Evolutionary conservation across 169 alveolate species (phyloP).

Genomic region (Cryptosporidium ubiquitum): DNA sequence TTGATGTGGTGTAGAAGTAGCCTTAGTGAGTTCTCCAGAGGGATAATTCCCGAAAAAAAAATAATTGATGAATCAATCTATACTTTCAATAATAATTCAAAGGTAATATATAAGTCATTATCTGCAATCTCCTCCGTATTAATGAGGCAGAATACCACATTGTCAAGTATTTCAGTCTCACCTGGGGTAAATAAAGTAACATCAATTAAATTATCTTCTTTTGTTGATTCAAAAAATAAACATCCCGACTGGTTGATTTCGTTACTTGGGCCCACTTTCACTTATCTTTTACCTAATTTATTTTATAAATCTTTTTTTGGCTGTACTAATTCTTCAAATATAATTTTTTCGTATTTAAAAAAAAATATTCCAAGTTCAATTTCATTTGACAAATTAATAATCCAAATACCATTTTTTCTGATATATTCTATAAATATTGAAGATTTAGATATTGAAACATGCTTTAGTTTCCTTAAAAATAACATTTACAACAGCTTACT

Average conservation of each 20-base stretch:
- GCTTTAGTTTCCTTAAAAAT: background rate
- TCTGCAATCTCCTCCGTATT: slow-evolving; percentile 6
- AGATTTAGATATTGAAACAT: background rate
- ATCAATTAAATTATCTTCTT: background rate
- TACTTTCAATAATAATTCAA: slow-evolving; percentile 8
- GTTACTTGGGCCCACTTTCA: slow-evolving; percentile 37
- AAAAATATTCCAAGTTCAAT: slow-evolving; percentile 27
- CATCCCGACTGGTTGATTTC: slow-evolving; percentile 11
- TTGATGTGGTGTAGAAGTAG: slow-evolving; percentile 2
- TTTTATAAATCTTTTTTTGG: slow-evolving; percentile 34
- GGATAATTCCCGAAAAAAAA: slow-evolving; percentile 26
- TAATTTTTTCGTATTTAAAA: background rate
- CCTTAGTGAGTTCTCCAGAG: slow-evolving; percentile 28
- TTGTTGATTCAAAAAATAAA: background rate
- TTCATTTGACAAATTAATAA: slow-evolving; percentile 46
- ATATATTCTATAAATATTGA: background rate
- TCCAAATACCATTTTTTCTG: slow-evolving; percentile 24
- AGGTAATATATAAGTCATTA: slow-evolving; percentile 1
- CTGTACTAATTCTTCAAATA: background rate
- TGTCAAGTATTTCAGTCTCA: slow-evolving; percentile 49
- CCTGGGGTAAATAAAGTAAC: slow-evolving; percentile 23
- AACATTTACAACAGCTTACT: background rate
- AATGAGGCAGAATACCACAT: slow-evolving; percentile 60
- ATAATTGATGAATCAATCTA: background rate
- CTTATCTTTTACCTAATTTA: slow-evolving; percentile 43